phyloP scores from a whole-genome alignment of 2,329 filamentous ascomycete genomes.

The Aspergillus hortae region DNA sequence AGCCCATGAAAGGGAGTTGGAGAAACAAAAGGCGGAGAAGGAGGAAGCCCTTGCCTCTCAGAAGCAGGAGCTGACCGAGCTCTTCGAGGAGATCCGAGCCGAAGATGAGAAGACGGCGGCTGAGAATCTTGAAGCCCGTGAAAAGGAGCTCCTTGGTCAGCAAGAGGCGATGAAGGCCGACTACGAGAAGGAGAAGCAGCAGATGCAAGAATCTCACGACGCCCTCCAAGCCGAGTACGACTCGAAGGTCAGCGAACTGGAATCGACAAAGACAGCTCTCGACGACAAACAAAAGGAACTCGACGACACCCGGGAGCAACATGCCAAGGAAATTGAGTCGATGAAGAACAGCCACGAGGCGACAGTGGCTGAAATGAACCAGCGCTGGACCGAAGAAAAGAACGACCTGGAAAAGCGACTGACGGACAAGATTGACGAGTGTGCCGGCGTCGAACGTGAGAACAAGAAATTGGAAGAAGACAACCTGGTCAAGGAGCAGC shows the following conservation, averaged over 20 bases:
- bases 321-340: constrained; percentile 23
- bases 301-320: constrained; percentile 26
- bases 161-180: constrained; percentile 31
- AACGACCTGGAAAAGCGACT: constrained; percentile 32
- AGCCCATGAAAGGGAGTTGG: constrained; percentile 40
- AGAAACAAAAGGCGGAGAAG: constrained; percentile 30
- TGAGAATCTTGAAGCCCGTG: constrained; percentile 34
- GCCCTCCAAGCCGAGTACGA: constrained; percentile 36
- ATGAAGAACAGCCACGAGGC: constrained; percentile 24
- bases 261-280: constrained; percentile 22
- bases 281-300: constrained; percentile 30
- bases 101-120: constrained; percentile 40
- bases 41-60: constrained; percentile 37
- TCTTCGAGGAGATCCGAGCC: constrained; percentile 46
- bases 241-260: constrained; percentile 31
- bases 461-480: constrained; percentile 43
- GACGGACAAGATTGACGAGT: constrained; percentile 39
- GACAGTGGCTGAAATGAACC: constrained; percentile 25
- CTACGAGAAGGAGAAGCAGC: constrained; percentile 37
- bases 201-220: constrained; percentile 35
- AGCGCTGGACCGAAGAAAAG: constrained; percentile 31
- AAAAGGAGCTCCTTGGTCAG: constrained; percentile 43
- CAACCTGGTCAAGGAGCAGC: constrained; percentile 44
- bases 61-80: constrained; percentile 44
- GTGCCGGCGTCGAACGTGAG: constrained; percentile 43